Base-by-base conservation (phyloP, 2,329 filamentous ascomycete species). In the Xylariaceae sp. region DNA sequence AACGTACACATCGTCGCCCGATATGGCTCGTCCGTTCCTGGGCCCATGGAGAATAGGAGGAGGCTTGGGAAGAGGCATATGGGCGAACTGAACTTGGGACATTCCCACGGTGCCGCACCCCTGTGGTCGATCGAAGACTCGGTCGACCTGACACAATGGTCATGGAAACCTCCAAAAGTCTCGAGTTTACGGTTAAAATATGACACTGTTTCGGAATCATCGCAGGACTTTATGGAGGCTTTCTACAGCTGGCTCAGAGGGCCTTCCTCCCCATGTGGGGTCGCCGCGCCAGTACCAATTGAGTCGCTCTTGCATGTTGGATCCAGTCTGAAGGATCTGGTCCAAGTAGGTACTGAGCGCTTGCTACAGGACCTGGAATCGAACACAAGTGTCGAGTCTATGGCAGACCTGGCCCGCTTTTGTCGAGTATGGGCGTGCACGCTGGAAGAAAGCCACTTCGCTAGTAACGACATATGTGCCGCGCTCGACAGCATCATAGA, bases 21-120 rank as follows among this genome's bases (percentile, higher is more conserved):
- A 24, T 39, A 55, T 52, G 59, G 51, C 38, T 63, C 60, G 52
- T 73, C 69, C 19, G 64, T 71, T 6, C 71, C 73, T 0, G 77
- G 76, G 0, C 76, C 76, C 1, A 64, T 81, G 47, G 78, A 81
- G 59, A 71, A 67, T 53, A 69, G 73, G 22, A 73, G 72, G 22
- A 68, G 76, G 6, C 52, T 72, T 16, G 74, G 74, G 28, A 77
- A 68, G 55, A 69, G 77, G 41, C 70, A 68, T 38, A 76, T 80
- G 67, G 74, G 71, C 16, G 74, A 69, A 38, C 57, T 76, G 43
- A 65, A 64, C 41, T 56, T 64, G 15, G 62, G 72, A 41, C 65
- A 71, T 19, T 55, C 64, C 8, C 50, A 54, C 34, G 38, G 53
- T 9, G 40, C 52, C 4, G 51, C 54, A n/a, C 57, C 60, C 9